phyloP scores from a whole-genome alignment of 225 moss, liverwort and hornwort genomes.

The Ulota crispa region DNA sequence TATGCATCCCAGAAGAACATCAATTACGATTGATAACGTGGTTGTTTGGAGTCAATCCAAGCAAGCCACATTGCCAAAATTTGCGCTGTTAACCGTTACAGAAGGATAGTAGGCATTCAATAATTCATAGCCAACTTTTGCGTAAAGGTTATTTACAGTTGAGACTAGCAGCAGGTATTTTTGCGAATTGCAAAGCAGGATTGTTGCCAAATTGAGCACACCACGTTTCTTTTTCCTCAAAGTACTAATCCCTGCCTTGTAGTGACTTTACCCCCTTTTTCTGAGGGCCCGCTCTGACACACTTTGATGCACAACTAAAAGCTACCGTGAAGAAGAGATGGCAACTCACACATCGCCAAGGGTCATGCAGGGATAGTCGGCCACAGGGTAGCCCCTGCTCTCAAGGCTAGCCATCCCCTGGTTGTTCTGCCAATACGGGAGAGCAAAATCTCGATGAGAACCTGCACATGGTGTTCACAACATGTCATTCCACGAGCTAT shows the following conservation, averaged over 20 bases:
- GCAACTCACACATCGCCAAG: conserved; percentile 57
- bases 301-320: not conserved
- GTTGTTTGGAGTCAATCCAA: too few relatives aligned
- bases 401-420: conserved; percentile 56
- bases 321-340: not conserved
- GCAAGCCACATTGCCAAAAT: too few relatives aligned
- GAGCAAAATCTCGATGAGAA: conserved; percentile 65
- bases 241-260: not conserved
- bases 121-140: not conserved
- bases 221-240: not conserved
- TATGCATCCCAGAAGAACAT: too few relatives aligned
- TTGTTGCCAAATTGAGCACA: not conserved
- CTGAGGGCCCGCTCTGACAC: not conserved
- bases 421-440: conserved; percentile 69
- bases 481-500: not conserved
- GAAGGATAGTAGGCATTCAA: not conserved
- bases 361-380: conserved; percentile 39
- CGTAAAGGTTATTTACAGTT: not conserved
- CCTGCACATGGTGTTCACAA: conserved; percentile 33
- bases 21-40: too few relatives aligned
- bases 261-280: not conserved
- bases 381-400: conserved; percentile 49
- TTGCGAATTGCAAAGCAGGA: not conserved
- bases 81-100: too few relatives aligned
- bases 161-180: not conserved